phyloP scores from a whole-genome alignment of 345 rosid species.

The Gossypium anomalum region DNA sequence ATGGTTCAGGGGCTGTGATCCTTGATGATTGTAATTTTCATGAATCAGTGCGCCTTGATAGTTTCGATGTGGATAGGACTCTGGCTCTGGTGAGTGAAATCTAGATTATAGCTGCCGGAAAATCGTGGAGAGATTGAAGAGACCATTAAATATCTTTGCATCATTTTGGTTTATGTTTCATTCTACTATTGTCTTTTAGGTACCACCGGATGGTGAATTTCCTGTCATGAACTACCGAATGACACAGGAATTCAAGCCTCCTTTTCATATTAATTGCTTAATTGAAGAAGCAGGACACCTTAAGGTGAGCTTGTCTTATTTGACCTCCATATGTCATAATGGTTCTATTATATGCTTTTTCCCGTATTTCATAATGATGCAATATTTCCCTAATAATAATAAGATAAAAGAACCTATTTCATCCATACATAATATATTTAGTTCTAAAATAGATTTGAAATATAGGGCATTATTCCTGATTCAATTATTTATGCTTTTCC shows the following conservation, averaged over 20 bases:
- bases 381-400: neutral
- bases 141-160: neutral
- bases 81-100: conserved; percentile 69
- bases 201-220: conserved; percentile 98
- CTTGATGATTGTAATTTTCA: conserved; percentile 98
- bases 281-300: conserved; percentile 93
- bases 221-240: conserved; percentile 98
- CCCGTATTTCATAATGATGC: neutral
- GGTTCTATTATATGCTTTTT: neutral
- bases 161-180: conserved; percentile 12
- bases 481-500: conserved; percentile 14
- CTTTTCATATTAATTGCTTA: conserved; percentile 58
- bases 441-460: neutral
- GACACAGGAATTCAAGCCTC: conserved; percentile 99
- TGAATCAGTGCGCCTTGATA: conserved; percentile 94
- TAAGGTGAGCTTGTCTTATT: conserved; percentile 45
- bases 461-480: neutral
- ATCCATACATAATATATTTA: neutral
- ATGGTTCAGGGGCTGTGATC: conserved; percentile 60
- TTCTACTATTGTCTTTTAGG: conserved; percentile 41
- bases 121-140: neutral
- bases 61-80: conserved; percentile 81
- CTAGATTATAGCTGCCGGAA: conserved; percentile 7
- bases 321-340: neutral
- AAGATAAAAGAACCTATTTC: neutral